Evolutionary conservation across 2,329 filamentous ascomycete genomes (phyloP).

Genomic region (Microcyclospora tardicrescens): DNA sequence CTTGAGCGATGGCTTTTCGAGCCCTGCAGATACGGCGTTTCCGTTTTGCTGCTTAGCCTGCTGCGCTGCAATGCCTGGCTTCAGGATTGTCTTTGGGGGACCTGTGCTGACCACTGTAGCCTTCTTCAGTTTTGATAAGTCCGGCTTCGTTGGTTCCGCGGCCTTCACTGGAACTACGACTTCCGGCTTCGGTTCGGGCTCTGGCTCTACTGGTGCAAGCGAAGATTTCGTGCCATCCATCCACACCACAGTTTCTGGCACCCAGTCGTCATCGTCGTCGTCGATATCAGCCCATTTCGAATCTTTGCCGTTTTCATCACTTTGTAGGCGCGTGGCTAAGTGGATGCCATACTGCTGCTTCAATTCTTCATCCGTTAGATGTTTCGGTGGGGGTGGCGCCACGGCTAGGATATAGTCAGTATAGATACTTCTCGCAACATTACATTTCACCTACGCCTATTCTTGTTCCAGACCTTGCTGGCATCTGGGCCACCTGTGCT

Average conservation of each 20-base stretch:
- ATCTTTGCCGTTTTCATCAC: conserved; percentile 61
- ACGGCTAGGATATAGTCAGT: conserved; percentile 33
- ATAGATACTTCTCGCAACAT: background rate
- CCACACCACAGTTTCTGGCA: conserved; percentile 74
- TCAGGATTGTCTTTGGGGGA: conserved; percentile 36
- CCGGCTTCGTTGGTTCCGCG: conserved; percentile 13
- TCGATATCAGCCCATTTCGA: conserved; percentile 85
- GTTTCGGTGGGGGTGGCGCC: conserved; percentile 59
- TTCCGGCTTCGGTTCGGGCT: conserved; percentile 6
- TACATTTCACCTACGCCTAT: conserved; percentile 50
- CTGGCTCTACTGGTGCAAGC: conserved; percentile 25
- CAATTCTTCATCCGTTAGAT: conserved; percentile 75
- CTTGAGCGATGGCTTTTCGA: conserved; percentile 53
- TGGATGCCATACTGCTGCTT: conserved; percentile 77
- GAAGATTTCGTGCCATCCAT: conserved; percentile 77
- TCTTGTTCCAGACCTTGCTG: conserved; percentile 78
- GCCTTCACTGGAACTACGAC: background rate
- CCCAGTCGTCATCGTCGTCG: conserved; percentile 79
- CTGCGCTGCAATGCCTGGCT: conserved; percentile 30
- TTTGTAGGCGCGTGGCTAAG: conserved; percentile 63
- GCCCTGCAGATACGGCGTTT: conserved; percentile 42
- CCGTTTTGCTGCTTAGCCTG: conserved; percentile 24
- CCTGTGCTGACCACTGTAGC: conserved; percentile 20
- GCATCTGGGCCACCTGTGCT: conserved; percentile 48
- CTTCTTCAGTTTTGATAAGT: conserved; percentile 22